Percentiles rank a stretch among this genome's conserved stretches.
Conservation (phyloP, 306 rosid genomes). For the Parietaria judaica region DNA sequence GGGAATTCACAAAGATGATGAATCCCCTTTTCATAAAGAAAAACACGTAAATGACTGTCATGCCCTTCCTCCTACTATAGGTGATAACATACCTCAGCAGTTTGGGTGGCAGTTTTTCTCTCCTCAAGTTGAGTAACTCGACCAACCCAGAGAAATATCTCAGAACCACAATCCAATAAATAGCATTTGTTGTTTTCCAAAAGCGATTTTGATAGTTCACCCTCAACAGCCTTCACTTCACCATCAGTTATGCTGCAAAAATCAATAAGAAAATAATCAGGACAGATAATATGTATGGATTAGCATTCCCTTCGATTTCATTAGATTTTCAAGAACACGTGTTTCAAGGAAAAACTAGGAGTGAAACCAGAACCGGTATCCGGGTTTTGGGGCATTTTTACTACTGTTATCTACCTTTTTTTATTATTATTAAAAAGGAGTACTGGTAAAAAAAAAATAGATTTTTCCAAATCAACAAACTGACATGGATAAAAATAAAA, state of each 20-base stretch:
- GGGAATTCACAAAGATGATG: no score
- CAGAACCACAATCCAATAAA: conserved; percentile 88
- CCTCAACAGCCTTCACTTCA: conserved; percentile 63
- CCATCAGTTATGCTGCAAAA: conserved; percentile 63
- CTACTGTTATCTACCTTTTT: no score
- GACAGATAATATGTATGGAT: background rate
- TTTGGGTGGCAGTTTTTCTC: conserved; percentile 75
- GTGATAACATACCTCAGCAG: conserved; percentile 60
- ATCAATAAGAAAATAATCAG: conserved; percentile 23
- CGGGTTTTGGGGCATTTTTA: no score
- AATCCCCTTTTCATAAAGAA: no score
- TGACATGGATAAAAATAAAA: no score
- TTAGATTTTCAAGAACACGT: background rate
- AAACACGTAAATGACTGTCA: no score
- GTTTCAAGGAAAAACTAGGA: no score
- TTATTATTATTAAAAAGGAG: no score
- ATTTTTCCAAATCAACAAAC: no score
- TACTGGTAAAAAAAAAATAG: no score
- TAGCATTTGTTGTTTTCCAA: conserved; percentile 90
- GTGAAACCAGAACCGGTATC: background rate
- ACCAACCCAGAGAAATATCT: conserved; percentile 89
- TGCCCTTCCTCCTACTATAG: no score
- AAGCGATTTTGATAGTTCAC: conserved; percentile 73
- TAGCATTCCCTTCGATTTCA: background rate
- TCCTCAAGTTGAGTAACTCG: conserved; percentile 96